Evolutionary conservation across 2,329 filamentous ascomycete genomes (phyloP), one percentile per base, ranked within the genome.

Genomic region (Colletotrichum tofieldiae): DNA sequence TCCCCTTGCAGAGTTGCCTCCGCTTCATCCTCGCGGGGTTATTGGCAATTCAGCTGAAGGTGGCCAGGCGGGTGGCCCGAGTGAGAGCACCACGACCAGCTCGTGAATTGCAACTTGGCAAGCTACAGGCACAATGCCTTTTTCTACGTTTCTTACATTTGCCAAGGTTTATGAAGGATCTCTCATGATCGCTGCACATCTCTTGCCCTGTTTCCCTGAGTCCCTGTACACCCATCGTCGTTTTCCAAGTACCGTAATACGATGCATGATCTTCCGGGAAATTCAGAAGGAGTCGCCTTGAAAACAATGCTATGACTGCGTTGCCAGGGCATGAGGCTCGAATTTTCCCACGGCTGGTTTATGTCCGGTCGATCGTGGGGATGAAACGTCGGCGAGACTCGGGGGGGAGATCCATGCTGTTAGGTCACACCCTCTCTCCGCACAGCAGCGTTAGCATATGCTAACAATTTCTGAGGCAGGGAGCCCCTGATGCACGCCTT

Each of bases 401-500:
- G 14, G 45, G 29, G 29, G 20, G 37, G 55, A 14, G 66, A 72
- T 65, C 60, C 35, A 32, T 60, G 47, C 47, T 65, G 60, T 47
- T 70, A 59, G 26, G 37, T 8, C 32, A 8, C 29, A 29, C 45
- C 18, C 51, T 8, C 8, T 51, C 5, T 3, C 62, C 18, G 16
- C 45, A 26, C 58, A 11, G 6, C n/a, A 65, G 14, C 37, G 26
- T 61, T 65, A 69, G 64, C 60, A 39, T 14, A 29, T 14, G 58
- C 55, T 65, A 52, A 65, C 59, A 69, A 32, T 47, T 29, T 63
- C 43, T 63, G 64, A 68, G 45, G 58, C 72, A 58, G 39, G 51
- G 43, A 20, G 51, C 65, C 60, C 72, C 65, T 73, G 72, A 74
- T 73, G 43, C 26, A 58, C 72, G 58, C 12, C 67, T 71, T 67